Percentiles rank a stretch among this genome's conserved stretches.
These are phyloP conservation scores for Phaeotremella fagi DNA, from an alignment of 768 basidiomycete genomes.

Conservation along the genomic window DNA sequence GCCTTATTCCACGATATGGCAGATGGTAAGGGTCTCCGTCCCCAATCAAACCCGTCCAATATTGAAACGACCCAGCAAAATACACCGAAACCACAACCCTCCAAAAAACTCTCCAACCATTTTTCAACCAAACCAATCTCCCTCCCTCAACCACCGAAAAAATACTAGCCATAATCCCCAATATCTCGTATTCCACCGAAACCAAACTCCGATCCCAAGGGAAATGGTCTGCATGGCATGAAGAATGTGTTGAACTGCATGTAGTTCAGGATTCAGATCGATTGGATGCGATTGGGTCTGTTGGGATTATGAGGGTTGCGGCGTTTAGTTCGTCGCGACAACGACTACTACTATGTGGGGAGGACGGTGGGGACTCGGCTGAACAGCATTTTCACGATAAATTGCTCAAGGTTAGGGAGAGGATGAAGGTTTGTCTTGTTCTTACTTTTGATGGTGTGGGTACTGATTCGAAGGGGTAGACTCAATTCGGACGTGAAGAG, in stretches of 20 bases:
- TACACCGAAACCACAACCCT: slow-evolving; percentile 23
- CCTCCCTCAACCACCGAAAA: slow-evolving; percentile 4
- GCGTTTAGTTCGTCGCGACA: slow-evolving; percentile 50
- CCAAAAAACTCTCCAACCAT: slow-evolving; percentile 11
- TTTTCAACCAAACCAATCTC: slow-evolving; percentile 12
- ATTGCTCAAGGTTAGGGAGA: slow-evolving; percentile 65
- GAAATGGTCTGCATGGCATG: slow-evolving; percentile 63
- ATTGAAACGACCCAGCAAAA: slow-evolving; percentile 18
- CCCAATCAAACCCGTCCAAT: neutral
- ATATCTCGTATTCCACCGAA: slow-evolving; percentile 82
- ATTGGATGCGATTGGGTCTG: slow-evolving; percentile 74
- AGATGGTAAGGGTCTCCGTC: slow-evolving; percentile 39
- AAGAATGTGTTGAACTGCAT: slow-evolving; percentile 67
- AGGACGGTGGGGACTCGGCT: slow-evolving; percentile 54
- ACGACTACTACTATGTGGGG: slow-evolving; percentile 52
- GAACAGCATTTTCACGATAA: slow-evolving; percentile 85
- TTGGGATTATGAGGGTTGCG: slow-evolving; percentile 68
- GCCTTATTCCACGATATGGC: slow-evolving; percentile 84
- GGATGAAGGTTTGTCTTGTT: slow-evolving; percentile 56
- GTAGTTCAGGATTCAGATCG: slow-evolving; percentile 78
- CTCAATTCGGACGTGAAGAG: slow-evolving; percentile 61
- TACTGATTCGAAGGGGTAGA: slow-evolving; percentile 44
- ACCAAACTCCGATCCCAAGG: slow-evolving; percentile 58
- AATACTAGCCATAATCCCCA: slow-evolving; percentile 58
- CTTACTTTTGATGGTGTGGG: neutral